Evolutionary conservation across 306 rosid species (phyloP), one percentile per base, ranked within the genome.

Genomic region (Clitoria ternatea): DNA sequence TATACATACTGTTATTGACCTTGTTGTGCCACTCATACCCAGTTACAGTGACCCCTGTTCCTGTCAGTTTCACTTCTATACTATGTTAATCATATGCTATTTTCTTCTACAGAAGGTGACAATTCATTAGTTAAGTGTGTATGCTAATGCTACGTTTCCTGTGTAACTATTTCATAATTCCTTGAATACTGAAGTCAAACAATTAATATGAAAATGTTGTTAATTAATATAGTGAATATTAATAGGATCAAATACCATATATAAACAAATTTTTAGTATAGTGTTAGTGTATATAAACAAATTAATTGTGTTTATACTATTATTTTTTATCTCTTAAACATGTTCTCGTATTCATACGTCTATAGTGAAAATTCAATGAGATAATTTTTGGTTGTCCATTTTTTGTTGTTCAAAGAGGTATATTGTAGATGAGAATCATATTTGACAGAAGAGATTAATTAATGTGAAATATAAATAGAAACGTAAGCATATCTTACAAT

Each of bases 211-310:
- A 12, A 30, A 14, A 26, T 15, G 27, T 26, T 0, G 33, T 43
- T 36, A 11, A 48, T 7, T 37, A 48, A 42, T 42, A 64, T 23
- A 22, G 15, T 4, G 20, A 22, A 22, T 2, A 22, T 22, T 39
- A 59, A 5, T 1, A 20, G 55, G 71, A 74, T 48, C 56, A 64
- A 64, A 63, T 64, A 37, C 45, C 48, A 39, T n/a, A n/a, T n/a
- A n/a, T n/a, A n/a, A n/a, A n/a, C n/a, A n/a, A n/a, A n/a, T n/a
- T n/a, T n/a, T n/a, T n/a, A n/a, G n/a, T n/a, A n/a, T n/a, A n/a
- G n/a, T n/a, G n/a, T n/a, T n/a, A n/a, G n/a, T n/a, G n/a, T n/a
- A n/a, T n/a, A n/a, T n/a, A n/a, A n/a, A n/a, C n/a, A n/a, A n/a
- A n/a, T n/a, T n/a, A n/a, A n/a, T n/a, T n/a, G n/a, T n/a, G n/a